Evolutionary conservation across 495 filamentous ascomycete species (phyloP), one percentile per base, ranked within the genome.

Genomic region (Penicillium longicatenatum): DNA sequence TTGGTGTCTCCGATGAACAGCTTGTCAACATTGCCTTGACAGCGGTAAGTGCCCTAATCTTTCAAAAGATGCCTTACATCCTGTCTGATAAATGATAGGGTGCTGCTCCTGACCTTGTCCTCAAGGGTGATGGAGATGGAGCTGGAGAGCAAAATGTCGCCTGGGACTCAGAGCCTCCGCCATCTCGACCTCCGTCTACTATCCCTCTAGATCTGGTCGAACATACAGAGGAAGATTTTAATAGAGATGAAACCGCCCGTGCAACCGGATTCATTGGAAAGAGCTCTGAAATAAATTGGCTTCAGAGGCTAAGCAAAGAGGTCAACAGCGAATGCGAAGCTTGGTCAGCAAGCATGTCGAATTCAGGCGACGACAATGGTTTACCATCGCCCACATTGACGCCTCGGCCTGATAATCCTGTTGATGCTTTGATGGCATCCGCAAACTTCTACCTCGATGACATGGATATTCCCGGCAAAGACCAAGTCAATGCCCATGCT

Each of bases 201-300:
- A 78, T 77, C 20, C 84, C 82, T 20, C 74, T 74, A 8, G 77
- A 79, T 31, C 75, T 76, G 4, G 54, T 81, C 20, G 86, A 86
- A 55, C 73, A 77, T 21, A 77, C 85, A 16, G 72, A 82, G 19
- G 81, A 87, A 63, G 86, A 89, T 54, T 79, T 81, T 31, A 84
- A 84, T 59, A 74, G 70, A 26, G 81, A 77, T 52, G 76, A 81
- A 33, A 65, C 65, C 14, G 65, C 74, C 10, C 67, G 74, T 9
- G 73, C 76, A 14, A 83, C 77, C 14, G 82, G 84, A 0, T 87
- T 81, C 60, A 73, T 86, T 54, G 86, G 86, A 19, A 84, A 82
- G 54, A 83, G 79, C 46, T 88, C 85, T 1, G 82, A 85, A 51
- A 76, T 85, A 10, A 69, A 70, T 39, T 88, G 86, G 86, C 71